Conservation (phyloP, 2,329 filamentous ascomycete genomes). For the Colletotrichum truncatum region DNA sequence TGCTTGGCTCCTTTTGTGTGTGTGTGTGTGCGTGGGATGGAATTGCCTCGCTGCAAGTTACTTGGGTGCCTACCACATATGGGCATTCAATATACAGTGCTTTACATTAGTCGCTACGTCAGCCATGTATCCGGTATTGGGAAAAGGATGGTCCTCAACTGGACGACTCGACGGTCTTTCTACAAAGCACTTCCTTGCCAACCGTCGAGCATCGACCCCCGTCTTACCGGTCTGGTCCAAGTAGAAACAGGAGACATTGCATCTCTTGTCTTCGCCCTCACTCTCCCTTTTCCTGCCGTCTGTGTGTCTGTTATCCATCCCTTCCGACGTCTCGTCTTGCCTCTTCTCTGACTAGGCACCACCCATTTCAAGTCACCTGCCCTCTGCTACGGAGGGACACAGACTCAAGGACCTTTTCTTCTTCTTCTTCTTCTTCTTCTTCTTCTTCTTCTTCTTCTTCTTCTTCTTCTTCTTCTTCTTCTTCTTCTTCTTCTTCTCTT, state of each 20-base stretch:
- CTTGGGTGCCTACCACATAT: too few species aligned
- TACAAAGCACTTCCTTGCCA: background rate
- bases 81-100: too few species aligned
- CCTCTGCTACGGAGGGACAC: background rate
- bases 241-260: slow-evolving; percentile 14
- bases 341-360: background rate
- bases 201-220: slow-evolving; percentile 2
- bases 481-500: too few species aligned
- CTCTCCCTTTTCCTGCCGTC: background rate
- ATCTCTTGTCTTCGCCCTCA: slow-evolving; percentile 8
- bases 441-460: too few species aligned
- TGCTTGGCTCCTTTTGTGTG: too few species aligned
- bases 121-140: background rate
- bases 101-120: background rate
- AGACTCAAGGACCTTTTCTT: background rate
- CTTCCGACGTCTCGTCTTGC: background rate
- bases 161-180: background rate
- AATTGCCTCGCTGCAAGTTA: too few species aligned
- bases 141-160: background rate
- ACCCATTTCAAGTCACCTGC: background rate
- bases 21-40: too few species aligned
- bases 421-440: too few species aligned
- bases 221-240: slow-evolving; percentile 8
- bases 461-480: too few species aligned
- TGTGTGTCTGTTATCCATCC: slow-evolving; percentile 8